Conservation (phyloP, 169 alveolate species). For the Eimeria tenella region DNA sequence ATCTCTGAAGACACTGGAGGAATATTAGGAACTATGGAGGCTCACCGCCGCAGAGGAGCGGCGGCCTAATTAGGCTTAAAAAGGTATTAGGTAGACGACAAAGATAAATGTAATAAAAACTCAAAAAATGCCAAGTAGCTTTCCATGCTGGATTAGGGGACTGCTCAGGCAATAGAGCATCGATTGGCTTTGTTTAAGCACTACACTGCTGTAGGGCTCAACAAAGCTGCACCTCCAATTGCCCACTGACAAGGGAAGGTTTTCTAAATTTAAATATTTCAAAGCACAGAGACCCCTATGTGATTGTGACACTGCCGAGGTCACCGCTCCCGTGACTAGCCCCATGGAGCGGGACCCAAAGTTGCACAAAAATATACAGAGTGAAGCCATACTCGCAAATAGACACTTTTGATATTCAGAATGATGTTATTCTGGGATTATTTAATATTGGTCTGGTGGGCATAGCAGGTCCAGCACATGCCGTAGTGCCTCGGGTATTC, state of each 20-base stretch:
- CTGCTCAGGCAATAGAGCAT: slow-evolving; percentile 43
- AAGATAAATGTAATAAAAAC: neutral
- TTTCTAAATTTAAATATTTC: slow-evolving; percentile 1
- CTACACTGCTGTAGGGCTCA: neutral
- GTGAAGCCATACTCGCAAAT: neutral
- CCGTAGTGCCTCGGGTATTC: too few relatives aligned
- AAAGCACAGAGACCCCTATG: neutral
- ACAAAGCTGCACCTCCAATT: neutral
- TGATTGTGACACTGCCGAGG: slow-evolving; percentile 4
- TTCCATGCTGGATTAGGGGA: neutral
- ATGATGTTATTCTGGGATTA: neutral
- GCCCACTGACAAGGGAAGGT: neutral
- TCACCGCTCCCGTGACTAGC: slow-evolving; percentile 43
- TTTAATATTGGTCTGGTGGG: neutral
- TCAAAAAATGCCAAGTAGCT: slow-evolving; percentile 4
- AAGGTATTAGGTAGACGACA: neutral
- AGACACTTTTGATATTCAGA: neutral
- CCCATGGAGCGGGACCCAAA: slow-evolving; percentile 17
- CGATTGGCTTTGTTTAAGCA: neutral
- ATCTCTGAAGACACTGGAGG: slow-evolving; percentile 1
- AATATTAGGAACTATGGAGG: neutral
- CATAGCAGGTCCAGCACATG: neutral
- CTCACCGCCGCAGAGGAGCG: neutral
- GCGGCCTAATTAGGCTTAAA: neutral
- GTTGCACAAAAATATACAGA: neutral